A percentile compares a stretch with the other conserved stretches of the same genome.
Conservation (phyloP, 192 early-diverging fungal genomes). For the Backusella tuberculispora region DNA sequence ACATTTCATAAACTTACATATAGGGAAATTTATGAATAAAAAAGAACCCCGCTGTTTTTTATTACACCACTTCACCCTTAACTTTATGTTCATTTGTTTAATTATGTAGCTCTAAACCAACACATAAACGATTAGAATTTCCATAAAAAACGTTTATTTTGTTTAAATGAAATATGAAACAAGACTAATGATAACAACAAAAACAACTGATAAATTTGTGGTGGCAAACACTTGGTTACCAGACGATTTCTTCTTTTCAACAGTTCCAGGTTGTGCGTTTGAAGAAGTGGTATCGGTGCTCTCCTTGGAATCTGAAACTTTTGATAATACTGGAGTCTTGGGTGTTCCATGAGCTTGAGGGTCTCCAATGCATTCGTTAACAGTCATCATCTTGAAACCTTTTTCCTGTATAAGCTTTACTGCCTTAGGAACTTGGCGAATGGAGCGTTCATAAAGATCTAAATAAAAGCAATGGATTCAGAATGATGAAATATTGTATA, state of each 20-base stretch:
- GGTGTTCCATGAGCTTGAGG: not conserved
- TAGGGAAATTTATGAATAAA: no score
- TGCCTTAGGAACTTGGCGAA: constrained; percentile 28
- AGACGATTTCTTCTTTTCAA: constrained; percentile 10
- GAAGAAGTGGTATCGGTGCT: not conserved
- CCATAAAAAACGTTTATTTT: not conserved
- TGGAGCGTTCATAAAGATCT: constrained; percentile 35
- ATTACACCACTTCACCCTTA: no score
- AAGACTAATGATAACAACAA: not conserved
- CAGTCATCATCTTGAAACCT: constrained; percentile 29
- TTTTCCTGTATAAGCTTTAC: constrained; percentile 17
- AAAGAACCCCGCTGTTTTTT: no score
- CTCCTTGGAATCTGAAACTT: not conserved
- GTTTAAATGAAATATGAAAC: not conserved
- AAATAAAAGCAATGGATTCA: not conserved
- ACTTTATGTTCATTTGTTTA: no score
- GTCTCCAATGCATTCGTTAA: constrained; percentile 31
- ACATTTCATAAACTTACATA: no score
- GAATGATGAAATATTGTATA: not conserved
- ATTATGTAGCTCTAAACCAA: no score
- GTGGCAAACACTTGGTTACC: not conserved
- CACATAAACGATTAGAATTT: no score
- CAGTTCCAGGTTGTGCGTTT: not conserved
- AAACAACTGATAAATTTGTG: not conserved
- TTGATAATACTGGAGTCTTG: not conserved